Evolutionary conservation across 176 grass and related monocot genomes (phyloP), one percentile per base, ranked within the genome.

Genomic region (Oryza punctata): DNA sequence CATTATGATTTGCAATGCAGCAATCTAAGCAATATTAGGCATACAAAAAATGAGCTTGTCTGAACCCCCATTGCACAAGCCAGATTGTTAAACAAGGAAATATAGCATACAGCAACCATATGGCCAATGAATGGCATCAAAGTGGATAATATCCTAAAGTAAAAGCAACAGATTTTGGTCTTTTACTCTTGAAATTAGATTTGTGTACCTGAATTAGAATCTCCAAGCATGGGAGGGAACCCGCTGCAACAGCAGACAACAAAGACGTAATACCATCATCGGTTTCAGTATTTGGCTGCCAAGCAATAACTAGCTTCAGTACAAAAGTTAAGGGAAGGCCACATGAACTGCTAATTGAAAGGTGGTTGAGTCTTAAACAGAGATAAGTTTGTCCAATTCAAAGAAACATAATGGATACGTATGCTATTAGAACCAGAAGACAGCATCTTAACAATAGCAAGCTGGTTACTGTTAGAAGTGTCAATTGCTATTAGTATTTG

Each of bases 161-260:
- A 73, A 78, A 77, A 77, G 1, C 19, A 65, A 25, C 30, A 19
- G 12, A 80, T 81, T 57, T 49, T 78, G 10, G 10, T 18, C 21
- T 68, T 74, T 23, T 24, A 63, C 11, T 37, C 0, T 40, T 78
- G 35, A 65, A 65, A 60, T 74, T 24, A 61, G 7, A 75, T 61
- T 50, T 16, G 64, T 33, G 40, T 84, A 98, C 92, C 92, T 98
- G 84, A 28, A 94, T 83, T 65, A 98, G 81, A 87, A 95, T 69
- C 71, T 95, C 87, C 85, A 95, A 85, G 83, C 96, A 98, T 76
- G 78, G 91, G 41, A 92, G 76, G 21, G 93, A 98, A 50, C 78
- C 93, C 54, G 96, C 96, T 15, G 96, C 96, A 10, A 95, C 91
- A 88, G 93, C 91, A 73, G 96, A 98, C 75, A 98, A 69, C 12